Conservation (phyloP, 371 early-diverging fungal genomes). For the Mucor lusitanicus region DNA sequence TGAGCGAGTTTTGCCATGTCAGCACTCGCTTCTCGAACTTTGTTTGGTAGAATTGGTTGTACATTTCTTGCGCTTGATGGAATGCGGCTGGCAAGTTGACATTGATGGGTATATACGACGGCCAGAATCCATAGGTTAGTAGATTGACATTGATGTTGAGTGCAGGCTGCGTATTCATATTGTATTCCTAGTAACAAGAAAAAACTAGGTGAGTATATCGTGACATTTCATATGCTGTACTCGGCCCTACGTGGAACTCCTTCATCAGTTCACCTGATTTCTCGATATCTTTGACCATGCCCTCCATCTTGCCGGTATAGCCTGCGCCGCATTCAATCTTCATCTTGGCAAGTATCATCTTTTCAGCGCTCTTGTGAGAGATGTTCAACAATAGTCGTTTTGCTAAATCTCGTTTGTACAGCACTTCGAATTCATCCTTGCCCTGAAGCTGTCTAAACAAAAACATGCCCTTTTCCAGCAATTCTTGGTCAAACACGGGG, state of each 20-base stretch:
- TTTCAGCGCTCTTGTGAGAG: conserved; percentile 82
- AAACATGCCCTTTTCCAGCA: conserved; percentile 36
- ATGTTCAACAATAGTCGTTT: conserved; percentile 78
- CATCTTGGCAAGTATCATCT: conserved; percentile 81
- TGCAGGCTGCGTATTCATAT: neutral
- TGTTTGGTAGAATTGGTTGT: conserved; percentile 73
- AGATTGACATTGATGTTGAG: conserved; percentile 69
- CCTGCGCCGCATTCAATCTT: conserved; percentile 86
- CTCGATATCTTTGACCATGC: conserved; percentile 94
- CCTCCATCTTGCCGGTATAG: conserved; percentile 89
- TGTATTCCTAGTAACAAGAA: neutral
- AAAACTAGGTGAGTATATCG: neutral
- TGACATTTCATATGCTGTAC: no score
- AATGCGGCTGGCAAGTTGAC: conserved; percentile 61
- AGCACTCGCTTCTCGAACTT: conserved; percentile 79
- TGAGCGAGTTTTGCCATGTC: conserved; percentile 85
- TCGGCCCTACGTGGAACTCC: conserved; percentile 58
- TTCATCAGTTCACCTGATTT: conserved; percentile 71
- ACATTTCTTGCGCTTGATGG: conserved; percentile 65
- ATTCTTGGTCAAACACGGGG: conserved; percentile 35
- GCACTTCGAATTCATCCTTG: conserved; percentile 93
- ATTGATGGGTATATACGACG: conserved; percentile 79
- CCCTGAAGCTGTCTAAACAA: conserved; percentile 42
- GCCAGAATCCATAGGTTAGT: conserved; percentile 91
- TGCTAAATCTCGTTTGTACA: conserved; percentile 91